A percentile compares a stretch with the other conserved stretches of the same genome.
phyloP scores from a whole-genome alignment of 805 yeast species.

The Candida berthetii region DNA sequence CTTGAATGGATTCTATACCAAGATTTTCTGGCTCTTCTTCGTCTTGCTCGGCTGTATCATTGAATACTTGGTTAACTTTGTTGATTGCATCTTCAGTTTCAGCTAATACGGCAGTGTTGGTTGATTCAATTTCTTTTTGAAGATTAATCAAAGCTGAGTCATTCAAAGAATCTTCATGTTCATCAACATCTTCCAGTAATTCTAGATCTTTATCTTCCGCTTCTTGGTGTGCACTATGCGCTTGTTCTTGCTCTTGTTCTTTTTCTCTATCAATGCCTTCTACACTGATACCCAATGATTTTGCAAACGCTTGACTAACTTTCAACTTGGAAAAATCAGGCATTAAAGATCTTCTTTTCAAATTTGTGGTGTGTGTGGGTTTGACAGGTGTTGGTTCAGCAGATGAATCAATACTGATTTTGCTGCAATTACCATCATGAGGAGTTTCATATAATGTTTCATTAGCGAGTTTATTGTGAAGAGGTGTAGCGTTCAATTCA shows the following conservation, averaged over 20 bases:
- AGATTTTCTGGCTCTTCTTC: too few relatives aligned
- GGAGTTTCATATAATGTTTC: neutral
- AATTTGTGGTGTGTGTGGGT: neutral
- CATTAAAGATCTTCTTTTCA: constrained; percentile 18
- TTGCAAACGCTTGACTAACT: constrained; percentile 28
- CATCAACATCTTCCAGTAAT: constrained; percentile 8
- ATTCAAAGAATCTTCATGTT: constrained; percentile 2
- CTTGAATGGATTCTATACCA: too few relatives aligned
- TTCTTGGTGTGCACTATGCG: too few relatives aligned
- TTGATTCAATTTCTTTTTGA: constrained; percentile 17
- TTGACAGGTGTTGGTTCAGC: neutral
- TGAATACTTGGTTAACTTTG: constrained; percentile 14
- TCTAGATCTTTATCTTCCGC: constrained; percentile 5
- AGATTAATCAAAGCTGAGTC: constrained; percentile 13
- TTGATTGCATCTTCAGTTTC: constrained; percentile 22
- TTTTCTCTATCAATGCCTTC: neutral
- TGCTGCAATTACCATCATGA: neutral
- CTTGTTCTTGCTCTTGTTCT: constrained; percentile 1
- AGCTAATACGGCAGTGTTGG: constrained; percentile 15
- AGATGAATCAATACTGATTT: neutral
- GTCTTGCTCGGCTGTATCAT: constrained; percentile 4
- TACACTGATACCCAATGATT: constrained; percentile 23
- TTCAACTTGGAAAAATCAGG: constrained; percentile 26
- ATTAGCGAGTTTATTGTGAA: neutral
- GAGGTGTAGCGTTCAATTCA: neutral